Conservation (phyloP, 495 filamentous ascomycete species). For the Neurospora sp. region DNA sequence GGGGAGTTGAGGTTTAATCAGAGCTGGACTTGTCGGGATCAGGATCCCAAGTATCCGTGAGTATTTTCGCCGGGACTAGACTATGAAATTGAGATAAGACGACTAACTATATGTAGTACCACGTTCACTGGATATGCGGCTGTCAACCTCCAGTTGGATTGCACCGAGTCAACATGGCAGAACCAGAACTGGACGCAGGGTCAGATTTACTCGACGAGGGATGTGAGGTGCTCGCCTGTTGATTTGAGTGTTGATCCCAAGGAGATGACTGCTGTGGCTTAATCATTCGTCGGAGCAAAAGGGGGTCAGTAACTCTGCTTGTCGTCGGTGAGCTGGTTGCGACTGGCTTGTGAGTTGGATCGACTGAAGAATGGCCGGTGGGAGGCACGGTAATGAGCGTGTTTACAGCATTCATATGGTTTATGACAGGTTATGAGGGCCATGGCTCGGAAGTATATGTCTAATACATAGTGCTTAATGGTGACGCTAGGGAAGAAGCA, state of each 20-base stretch:
- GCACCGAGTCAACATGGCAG: conserved; percentile 23
- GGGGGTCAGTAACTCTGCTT: neutral
- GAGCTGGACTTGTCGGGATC: conserved; percentile 31
- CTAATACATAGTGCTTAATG: neutral
- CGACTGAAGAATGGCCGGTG: neutral
- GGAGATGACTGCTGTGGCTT: conserved; percentile 28
- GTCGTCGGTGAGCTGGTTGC: neutral
- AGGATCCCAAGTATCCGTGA: conserved; percentile 29
- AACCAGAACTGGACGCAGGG: conserved; percentile 35
- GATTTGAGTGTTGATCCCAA: conserved; percentile 18
- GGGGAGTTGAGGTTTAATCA: conserved; percentile 29
- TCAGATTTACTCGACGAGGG: conserved; percentile 29
- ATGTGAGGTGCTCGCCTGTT: conserved; percentile 23
- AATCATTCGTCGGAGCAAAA: neutral
- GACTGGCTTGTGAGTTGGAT: too few species aligned
- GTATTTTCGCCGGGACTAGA: conserved; percentile 4
- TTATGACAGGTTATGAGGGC: neutral
- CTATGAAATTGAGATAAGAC: neutral
- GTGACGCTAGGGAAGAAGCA: neutral
- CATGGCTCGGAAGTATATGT: neutral
- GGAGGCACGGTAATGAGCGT: neutral
- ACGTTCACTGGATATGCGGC: conserved; percentile 28
- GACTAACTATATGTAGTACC: conserved; percentile 15
- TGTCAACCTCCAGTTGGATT: conserved; percentile 23
- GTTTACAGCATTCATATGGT: neutral